Base-by-base conservation (phyloP, 129 eudicot genomes). In the Apium graveolens region DNA sequence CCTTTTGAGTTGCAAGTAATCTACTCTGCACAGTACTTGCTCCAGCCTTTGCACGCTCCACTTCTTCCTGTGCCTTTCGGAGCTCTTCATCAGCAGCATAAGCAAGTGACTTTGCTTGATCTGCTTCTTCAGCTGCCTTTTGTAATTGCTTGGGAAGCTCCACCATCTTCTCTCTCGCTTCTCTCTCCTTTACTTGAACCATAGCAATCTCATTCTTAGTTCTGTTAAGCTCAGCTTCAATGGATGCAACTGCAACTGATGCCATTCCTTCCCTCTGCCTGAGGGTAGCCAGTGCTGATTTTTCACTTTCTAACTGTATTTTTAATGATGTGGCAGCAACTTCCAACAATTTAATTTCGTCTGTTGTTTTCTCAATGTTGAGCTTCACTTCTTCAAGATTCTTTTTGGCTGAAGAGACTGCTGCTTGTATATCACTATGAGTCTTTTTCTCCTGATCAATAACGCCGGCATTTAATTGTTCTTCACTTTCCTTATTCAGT, bases 221-320 rank as follows among this genome's bases (percentile, higher is more conserved):
- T 79, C 92, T 85, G 79, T 80, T 78, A 48, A 95, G 77, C 86
- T 95, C 98, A 6, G 93, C 87, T 77, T 90, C 98, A 39, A 95
- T 89, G 41, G 98, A 95, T 26, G 91, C 87, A 62, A 95, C 96
- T 1, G 91, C 94, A 65, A 95, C 89, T 11, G 86, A 83, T 31
- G 98, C 98, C 97, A 95, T 95, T 73, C 96, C 97, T 79, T 95
- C 98, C 76, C 97, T 79, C 82, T 91, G 98, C 79, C 82, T 89
- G 60, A 95, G 78, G 76, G 86, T 31, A 14, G 88, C 83, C 7
- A 95, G 91, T 31, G 84, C 97, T 1, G 89, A 38, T 55, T 87
- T 90, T 42, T 91, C 98, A 68, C 78, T 88, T 66, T 95, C 96
- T 21, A 95, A 83, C 78, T 95, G 96, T 10, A 84, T 68, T 45